These are phyloP conservation scores for Starmerella bacillaris DNA, from an alignment of 805 yeast genomes.

Conservation along the genomic window DNA sequence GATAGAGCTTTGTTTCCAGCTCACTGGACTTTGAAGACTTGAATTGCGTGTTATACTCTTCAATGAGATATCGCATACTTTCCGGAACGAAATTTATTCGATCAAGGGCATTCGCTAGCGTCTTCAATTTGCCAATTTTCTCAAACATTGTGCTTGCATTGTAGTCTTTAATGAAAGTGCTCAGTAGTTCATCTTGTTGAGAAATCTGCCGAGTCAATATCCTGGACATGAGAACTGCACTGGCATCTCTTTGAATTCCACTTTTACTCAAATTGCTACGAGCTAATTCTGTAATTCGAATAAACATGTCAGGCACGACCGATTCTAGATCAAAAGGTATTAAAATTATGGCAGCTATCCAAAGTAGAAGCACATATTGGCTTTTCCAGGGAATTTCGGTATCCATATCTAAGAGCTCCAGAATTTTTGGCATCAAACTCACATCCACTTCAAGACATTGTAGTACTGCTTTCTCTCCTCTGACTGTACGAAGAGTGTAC, in stretches of 20 bases:
- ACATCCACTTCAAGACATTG: conserved; percentile 46
- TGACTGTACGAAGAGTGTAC: conserved; percentile 45
- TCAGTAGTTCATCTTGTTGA: neutral
- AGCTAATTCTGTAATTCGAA: conserved; percentile 25
- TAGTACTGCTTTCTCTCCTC: conserved; percentile 46
- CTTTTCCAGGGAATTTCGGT: conserved; percentile 28
- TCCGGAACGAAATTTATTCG: neutral
- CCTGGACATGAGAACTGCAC: conserved; percentile 35
- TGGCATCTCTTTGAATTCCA: conserved; percentile 42
- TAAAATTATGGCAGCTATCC: conserved; percentile 55
- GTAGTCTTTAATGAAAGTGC: neutral
- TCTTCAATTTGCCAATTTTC: neutral
- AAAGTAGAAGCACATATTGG: conserved; percentile 36
- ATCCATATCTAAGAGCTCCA: conserved; percentile 17
- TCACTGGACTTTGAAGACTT: neutral
- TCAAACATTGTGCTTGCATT: neutral
- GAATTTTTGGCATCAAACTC: conserved; percentile 28
- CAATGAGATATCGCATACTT: no score
- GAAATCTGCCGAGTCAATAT: conserved; percentile 29
- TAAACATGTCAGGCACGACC: conserved; percentile 23
- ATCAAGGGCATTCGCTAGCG: neutral
- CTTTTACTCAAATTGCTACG: conserved; percentile 24
- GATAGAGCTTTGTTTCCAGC: conserved; percentile 1
- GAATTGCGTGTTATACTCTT: neutral
- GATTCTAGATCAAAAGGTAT: conserved; percentile 50